phyloP scores from a whole-genome alignment of 345 rosid species.

The Eucalyptus pumila region DNA sequence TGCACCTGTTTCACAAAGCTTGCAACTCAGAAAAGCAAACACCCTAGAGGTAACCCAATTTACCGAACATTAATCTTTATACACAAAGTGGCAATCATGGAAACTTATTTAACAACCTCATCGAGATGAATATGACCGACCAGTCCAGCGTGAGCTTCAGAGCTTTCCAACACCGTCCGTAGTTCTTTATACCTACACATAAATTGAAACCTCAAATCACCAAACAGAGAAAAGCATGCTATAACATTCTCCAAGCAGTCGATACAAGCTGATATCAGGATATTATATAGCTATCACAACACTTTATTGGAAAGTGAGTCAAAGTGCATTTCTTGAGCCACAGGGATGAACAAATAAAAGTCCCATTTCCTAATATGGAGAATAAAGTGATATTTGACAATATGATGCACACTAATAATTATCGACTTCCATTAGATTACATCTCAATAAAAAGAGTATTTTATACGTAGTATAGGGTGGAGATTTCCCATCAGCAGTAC shows the following conservation, averaged over 20 bases:
- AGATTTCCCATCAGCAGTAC: background rate
- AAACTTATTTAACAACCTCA: conserved; percentile 25
- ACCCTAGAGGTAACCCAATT: background rate
- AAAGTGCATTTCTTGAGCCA: background rate
- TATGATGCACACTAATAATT: background rate
- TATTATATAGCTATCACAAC: background rate
- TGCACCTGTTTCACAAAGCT: conserved; percentile 25
- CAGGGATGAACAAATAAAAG: background rate
- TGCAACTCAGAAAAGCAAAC: conserved; percentile 4
- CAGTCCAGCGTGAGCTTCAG: conserved; percentile 43
- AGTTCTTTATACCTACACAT: conserved; percentile 45
- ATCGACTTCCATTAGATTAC: background rate
- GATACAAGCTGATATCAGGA: background rate
- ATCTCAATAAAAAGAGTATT: background rate
- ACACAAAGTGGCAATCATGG: background rate
- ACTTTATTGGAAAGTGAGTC: background rate
- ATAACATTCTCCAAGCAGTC: background rate
- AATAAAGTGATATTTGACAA: background rate
- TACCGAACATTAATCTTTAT: background rate
- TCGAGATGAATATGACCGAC: conserved; percentile 75
- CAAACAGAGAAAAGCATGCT: background rate
- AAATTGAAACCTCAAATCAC: background rate
- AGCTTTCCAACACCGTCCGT: conserved; percentile 19
- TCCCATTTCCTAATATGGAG: background rate
- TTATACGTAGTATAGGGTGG: background rate